Conservation (phyloP, 257 asterid species). For the Penstemon newberryi region DNA sequence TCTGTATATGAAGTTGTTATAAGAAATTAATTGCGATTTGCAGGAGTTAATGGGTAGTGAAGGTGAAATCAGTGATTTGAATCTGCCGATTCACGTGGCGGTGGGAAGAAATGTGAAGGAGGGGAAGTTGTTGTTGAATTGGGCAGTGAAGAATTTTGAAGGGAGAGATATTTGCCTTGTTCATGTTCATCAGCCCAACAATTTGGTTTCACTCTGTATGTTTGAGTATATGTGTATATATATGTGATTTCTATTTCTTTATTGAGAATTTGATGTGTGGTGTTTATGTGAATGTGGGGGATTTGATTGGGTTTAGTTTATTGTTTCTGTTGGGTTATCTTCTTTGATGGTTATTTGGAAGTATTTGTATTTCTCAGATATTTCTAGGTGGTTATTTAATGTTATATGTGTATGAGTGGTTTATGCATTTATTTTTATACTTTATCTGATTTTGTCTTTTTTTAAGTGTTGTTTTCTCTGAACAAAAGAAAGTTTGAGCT, state of each 20-base stretch:
- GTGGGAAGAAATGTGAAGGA: constrained; percentile 71
- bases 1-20: no score
- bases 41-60: constrained; percentile 46
- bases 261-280: constrained; percentile 18
- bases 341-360: constrained; percentile 10
- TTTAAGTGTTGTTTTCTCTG: constrained; percentile 6
- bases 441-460: neutral
- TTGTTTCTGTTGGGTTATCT: neutral
- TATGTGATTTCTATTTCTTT: constrained; percentile 3
- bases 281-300: neutral
- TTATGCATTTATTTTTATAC: neutral
- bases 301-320: neutral
- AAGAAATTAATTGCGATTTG: no score
- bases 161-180: constrained; percentile 58
- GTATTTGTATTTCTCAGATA: neutral
- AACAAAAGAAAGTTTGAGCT: neutral
- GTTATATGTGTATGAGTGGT: neutral
- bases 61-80: constrained; percentile 34
- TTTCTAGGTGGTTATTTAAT: neutral
- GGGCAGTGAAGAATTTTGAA: constrained; percentile 58
- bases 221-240: neutral
- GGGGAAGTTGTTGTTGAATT: constrained; percentile 60
- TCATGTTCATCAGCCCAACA: constrained; percentile 76
- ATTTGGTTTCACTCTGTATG: constrained; percentile 46
- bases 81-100: constrained; percentile 57